Evolutionary conservation across 768 basidiomycete species (phyloP).

Genomic region (Kwoniella pini): DNA sequence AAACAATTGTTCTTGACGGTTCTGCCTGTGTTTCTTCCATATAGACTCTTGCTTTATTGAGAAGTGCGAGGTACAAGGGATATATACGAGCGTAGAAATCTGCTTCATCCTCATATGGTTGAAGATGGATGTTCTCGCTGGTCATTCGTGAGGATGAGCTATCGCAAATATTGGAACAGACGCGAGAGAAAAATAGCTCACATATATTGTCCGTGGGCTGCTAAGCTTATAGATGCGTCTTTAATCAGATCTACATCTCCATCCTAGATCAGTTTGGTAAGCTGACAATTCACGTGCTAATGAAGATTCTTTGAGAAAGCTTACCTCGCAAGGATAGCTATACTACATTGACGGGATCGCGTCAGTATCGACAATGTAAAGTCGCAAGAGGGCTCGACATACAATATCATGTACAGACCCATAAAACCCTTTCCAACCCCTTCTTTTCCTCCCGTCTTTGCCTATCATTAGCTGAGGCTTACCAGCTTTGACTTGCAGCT

Average conservation of each 20-base stretch:
- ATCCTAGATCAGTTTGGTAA: conserved; percentile 60
- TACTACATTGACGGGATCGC: conserved; percentile 29
- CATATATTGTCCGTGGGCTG: conserved; percentile 82
- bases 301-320: conserved; percentile 11
- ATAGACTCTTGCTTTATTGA: conserved; percentile 71
- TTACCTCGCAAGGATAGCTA: conserved; percentile 81
- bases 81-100: conserved; percentile 80
- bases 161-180: not conserved
- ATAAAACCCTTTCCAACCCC: conserved; percentile 65
- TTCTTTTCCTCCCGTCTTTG: conserved; percentile 52
- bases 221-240: conserved; percentile 80
- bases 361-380: not conserved
- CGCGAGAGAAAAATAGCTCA: conserved; percentile 18
- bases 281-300: conserved; percentile 1
- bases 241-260: conserved; percentile 75
- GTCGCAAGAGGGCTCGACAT: not conserved
- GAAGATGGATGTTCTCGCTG: conserved; percentile 66
- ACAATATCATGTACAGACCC: conserved; percentile 88
- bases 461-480: conserved; percentile 39
- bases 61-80: conserved; percentile 65
- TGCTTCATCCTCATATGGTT: conserved; percentile 67
- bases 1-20: conserved; percentile 71
- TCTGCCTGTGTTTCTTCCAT: conserved; percentile 63
- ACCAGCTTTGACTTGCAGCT: conserved; percentile 56
- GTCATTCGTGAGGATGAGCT: not conserved